A percentile compares a stretch with the other conserved stretches of the same genome.
Conservation (phyloP, 805 yeast species). For the Kodamaea kaohsiungensis region DNA sequence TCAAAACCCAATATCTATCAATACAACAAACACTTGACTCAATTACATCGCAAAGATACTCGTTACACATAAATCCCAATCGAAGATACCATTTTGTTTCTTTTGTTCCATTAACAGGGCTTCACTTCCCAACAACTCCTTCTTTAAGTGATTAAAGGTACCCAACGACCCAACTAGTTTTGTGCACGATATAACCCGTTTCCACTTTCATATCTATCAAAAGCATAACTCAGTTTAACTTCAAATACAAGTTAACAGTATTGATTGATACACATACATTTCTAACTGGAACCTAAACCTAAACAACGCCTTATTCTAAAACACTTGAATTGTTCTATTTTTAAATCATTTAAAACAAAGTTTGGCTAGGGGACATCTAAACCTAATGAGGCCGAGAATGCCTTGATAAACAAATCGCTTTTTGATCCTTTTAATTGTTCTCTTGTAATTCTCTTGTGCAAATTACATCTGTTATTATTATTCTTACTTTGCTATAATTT, state of each 20-base stretch:
- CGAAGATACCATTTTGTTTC: neutral
- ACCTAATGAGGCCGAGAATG: neutral
- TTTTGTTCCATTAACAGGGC: neutral
- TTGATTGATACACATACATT: neutral
- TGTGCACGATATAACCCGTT: neutral
- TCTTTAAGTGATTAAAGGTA: neutral
- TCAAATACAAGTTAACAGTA: too few species aligned
- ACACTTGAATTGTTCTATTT: neutral
- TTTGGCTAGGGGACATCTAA: neutral
- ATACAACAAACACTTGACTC: too few species aligned
- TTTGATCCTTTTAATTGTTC: neutral
- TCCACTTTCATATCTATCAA: neutral
- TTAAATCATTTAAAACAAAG: neutral
- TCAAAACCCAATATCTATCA: too few species aligned
- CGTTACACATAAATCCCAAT: too few species aligned
- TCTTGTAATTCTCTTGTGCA: too few species aligned
- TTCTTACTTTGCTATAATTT: too few species aligned
- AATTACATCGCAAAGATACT: too few species aligned
- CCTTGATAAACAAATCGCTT: neutral
- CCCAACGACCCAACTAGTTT: neutral
- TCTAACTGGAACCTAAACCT: neutral
- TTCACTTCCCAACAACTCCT: neutral
- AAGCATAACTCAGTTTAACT: neutral
- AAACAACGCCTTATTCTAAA: neutral
- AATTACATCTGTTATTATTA: too few species aligned